Evolutionary conservation across 139 green algal species (phyloP).

Genomic region (Chlamydomonas incerta): DNA sequence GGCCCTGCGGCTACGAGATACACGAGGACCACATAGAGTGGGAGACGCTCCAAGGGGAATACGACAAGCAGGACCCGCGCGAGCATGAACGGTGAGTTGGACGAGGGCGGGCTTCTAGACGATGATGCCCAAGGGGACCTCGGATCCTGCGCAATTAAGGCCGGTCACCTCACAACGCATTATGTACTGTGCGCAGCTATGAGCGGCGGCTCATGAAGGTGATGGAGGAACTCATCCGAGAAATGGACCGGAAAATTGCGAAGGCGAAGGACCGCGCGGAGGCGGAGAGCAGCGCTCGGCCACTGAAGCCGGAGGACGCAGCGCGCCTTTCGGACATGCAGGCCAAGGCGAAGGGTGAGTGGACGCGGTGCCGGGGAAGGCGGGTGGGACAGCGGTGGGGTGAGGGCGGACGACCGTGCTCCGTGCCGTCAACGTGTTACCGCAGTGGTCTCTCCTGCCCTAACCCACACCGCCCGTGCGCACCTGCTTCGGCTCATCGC

Average conservation of each 20-base stretch:
- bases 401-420: not conserved
- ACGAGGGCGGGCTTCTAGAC: too few species aligned
- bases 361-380: not conserved
- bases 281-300: slow-evolving; percentile 70
- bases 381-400: not conserved
- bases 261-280: slow-evolving; percentile 80
- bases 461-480: too few species aligned
- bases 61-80: slow-evolving; percentile 63
- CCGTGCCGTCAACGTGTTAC: too few species aligned
- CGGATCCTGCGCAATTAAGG: too few species aligned
- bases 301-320: slow-evolving; percentile 70
- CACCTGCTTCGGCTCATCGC: too few species aligned
- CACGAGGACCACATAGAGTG: slow-evolving; percentile 87
- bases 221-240: slow-evolving; percentile 77
- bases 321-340: slow-evolving; percentile 72
- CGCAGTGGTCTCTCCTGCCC: too few species aligned
- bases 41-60: slow-evolving; percentile 69
- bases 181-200: slow-evolving; percentile 74
- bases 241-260: slow-evolving; percentile 91
- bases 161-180: too few species aligned
- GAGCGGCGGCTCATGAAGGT: slow-evolving; percentile 76
- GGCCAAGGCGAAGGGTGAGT: slow-evolving; percentile 58
- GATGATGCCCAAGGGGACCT: too few species aligned
- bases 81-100: slow-evolving; percentile 73
- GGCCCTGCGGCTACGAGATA: slow-evolving; percentile 76